These are phyloP conservation scores for Citeromyces matritensis DNA, from an alignment of 805 yeast genomes.

Conservation along the genomic window DNA sequence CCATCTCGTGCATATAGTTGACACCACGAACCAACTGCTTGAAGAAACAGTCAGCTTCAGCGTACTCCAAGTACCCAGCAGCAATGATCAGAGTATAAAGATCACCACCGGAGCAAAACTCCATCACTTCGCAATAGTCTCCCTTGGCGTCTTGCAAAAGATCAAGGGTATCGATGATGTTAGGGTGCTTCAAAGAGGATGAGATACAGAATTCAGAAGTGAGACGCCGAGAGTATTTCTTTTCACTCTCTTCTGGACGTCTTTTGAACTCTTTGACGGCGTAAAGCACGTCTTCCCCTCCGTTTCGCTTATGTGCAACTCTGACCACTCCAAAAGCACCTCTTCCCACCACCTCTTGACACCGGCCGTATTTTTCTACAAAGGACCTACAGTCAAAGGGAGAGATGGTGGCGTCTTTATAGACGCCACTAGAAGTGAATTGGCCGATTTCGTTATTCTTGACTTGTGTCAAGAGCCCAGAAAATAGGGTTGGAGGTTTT, in stretches of 20 bases:
- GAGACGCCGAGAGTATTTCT: slow-evolving; percentile 55
- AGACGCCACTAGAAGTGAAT: slow-evolving; percentile 7
- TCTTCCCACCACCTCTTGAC: slow-evolving; percentile 88
- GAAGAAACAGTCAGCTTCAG: slow-evolving; percentile 84
- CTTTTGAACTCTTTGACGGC: slow-evolving; percentile 83
- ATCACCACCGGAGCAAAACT: slow-evolving; percentile 74
- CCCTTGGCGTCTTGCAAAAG: slow-evolving; percentile 70
- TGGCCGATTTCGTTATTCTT: slow-evolving; percentile 15
- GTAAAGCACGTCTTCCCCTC: slow-evolving; percentile 29
- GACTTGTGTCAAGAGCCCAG: slow-evolving; percentile 52
- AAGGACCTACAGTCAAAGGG: slow-evolving; percentile 35
- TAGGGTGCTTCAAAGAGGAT: slow-evolving; percentile 60
- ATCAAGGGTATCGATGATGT: slow-evolving; percentile 67
- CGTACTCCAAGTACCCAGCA: slow-evolving; percentile 62
- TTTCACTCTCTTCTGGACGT: slow-evolving; percentile 43
- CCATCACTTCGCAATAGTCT: slow-evolving; percentile 78
- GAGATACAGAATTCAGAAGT: slow-evolving; percentile 78
- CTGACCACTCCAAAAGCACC: slow-evolving; percentile 94
- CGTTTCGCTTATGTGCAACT: slow-evolving; percentile 57
- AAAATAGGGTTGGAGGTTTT: slow-evolving; percentile 56
- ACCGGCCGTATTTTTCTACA: slow-evolving; percentile 81
- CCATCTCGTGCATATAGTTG: slow-evolving; percentile 78
- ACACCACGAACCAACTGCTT: slow-evolving; percentile 78
- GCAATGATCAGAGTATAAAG: slow-evolving; percentile 60
- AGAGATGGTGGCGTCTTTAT: neutral